Evolutionary conservation across 495 filamentous ascomycete species (phyloP), one percentile per base, ranked within the genome.

Genomic region (Ramalina intermedia): DNA sequence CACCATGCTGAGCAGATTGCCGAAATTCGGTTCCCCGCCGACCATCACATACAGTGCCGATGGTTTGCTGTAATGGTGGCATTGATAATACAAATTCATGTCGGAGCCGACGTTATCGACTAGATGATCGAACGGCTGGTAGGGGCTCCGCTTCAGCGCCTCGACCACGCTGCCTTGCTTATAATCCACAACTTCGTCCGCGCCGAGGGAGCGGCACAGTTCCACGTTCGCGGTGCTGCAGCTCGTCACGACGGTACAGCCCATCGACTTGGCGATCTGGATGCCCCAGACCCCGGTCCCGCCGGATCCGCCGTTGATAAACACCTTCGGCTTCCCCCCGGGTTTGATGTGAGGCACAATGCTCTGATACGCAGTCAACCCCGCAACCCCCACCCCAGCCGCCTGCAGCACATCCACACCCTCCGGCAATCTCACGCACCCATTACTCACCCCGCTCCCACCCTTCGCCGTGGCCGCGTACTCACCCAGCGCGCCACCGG

Each of bases 161-260:
- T 66, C 57, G 37, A 71, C 53, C 1, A 84, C 64, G 58, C 79
- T 64, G 14, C 61, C 52, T 1, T 62, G 56, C n/a, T 71, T 78
- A 56, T 87, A 87, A 56, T 87, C 80, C 38, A 87, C 67, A 2
- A 84, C 68, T 47, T 79, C 73, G 54, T 85, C 80, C 4, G 81
- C 82, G 0, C 82, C 82, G 1, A 86, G 61, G 12, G 59, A 59
- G 33, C 65, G 65, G 54, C 74, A 78, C 1, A 83, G 62, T 42
- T 75, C 69, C 0, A 69, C 62, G 59, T 85, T 86, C 8, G 59
- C 56, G 6, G 64, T 68, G 9, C 78, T 82, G 48, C 81, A 85
- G 0, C 70, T 71, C 3, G 66, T 62, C 2, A 75, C 79, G 24
- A 85, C 80, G 53, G 74, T 66, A 56, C 78, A 81, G 0, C 80